Percentiles rank a stretch among this genome's conserved stretches.
phyloP scores from a whole-genome alignment of 208 protist genomes.

The Leptomonas pyrrhocoris region DNA sequence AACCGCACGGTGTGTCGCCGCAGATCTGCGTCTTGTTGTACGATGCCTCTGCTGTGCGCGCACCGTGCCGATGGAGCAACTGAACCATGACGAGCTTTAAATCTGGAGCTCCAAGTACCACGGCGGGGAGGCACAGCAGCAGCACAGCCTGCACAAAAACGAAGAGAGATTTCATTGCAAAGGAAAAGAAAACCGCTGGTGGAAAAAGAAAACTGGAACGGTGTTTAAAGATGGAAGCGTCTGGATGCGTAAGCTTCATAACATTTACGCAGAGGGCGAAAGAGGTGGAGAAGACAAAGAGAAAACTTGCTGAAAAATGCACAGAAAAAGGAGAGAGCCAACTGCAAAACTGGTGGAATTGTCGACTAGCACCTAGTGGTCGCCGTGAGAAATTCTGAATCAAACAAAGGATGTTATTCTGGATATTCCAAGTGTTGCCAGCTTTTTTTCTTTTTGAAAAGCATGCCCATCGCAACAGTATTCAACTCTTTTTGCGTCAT shows the following conservation, averaged over 20 bases:
- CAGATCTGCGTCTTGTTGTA: slow-evolving; percentile 49
- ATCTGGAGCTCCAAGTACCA: slow-evolving; percentile 1
- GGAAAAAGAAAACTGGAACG: not conserved
- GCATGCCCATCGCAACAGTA: no score
- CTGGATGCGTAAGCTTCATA: no score
- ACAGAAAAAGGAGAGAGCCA: no score
- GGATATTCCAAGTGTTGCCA: no score
- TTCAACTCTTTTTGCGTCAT: no score
- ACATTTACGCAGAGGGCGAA: no score
- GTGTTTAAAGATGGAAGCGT: no score
- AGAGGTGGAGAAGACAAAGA: not conserved
- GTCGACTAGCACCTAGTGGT: no score
- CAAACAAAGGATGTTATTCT: no score
- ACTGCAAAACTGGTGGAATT: no score
- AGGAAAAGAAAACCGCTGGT: slow-evolving; percentile 24
- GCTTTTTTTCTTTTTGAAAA: no score
- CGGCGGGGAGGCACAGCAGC: slow-evolving; percentile 1
- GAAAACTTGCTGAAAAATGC: not conserved
- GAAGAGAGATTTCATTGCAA: not conserved
- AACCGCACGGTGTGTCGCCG: slow-evolving; percentile 41
- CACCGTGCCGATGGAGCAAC: slow-evolving; percentile 58
- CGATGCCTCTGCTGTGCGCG: slow-evolving; percentile 24
- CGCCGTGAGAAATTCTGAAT: no score
- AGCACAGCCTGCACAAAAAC: slow-evolving; percentile 1
- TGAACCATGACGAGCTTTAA: slow-evolving; percentile 38